Evolutionary conservation across 306 rosid species (phyloP), one percentile per base, ranked within the genome.

Genomic region (Malus orientalis): DNA sequence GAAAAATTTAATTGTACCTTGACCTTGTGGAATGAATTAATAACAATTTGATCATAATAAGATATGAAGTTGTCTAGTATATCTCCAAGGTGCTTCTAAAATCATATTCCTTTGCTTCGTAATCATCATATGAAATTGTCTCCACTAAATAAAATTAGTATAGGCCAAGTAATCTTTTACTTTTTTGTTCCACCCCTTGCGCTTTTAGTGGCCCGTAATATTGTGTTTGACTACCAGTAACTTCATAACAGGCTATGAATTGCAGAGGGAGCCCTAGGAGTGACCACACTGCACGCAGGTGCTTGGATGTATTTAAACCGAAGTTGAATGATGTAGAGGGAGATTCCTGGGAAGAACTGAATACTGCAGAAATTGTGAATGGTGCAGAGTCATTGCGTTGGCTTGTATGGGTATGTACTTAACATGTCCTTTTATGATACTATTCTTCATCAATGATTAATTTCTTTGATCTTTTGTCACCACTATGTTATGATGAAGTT

Each of bases 341-440:
- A 76, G 97, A 95, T 67, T 92, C 97, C 29, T 95, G 98, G 98
- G 98, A 95, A 87, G 98, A 89, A 77, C 91, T 92, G 68, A 86
- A 87, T 79, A 78, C 96, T 2, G 83, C 86, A 70, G 92, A 86
- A 80, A 87, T 92, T 59, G 88, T 76, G 44, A 81, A 80, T 79
- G 96, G 96, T 54, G 88, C 92, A 69, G 88, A 84, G 71, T 92
- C 93, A 42, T 81, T 95, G 79, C 81, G 92, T 71, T 92, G 98
- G 98, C 93, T 95, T 77, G 90, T 90, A 53, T 95, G 96, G 98
- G 97, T 90, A 88, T 57, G 85, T 63, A 71, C 74, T 67, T 59
- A 0, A 44, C 61, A 61, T 70, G 51, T 57, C 30, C 23, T 44
- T 2, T 40, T 19, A 29, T 38, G 22, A 49, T 36, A 19, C 33